Conservation (phyloP, 2,329 filamentous ascomycete species). For the Sporothrix luriei region DNA sequence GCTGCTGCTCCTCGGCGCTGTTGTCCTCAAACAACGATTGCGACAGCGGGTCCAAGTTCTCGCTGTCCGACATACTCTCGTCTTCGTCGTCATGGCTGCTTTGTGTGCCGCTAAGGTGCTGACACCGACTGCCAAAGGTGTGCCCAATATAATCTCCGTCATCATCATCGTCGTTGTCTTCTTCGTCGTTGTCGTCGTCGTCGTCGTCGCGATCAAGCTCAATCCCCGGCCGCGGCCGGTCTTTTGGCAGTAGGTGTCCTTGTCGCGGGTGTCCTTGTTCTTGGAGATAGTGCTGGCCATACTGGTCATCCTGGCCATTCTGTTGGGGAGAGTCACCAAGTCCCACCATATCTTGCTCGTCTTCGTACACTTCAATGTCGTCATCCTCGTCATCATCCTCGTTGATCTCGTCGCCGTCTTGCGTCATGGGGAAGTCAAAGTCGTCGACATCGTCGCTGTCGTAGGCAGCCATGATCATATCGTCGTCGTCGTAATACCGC, state of each 20-base stretch:
- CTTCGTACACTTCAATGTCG: conserved; percentile 42
- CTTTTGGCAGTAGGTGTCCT: conserved; percentile 49
- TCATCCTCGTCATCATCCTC: conserved; percentile 40
- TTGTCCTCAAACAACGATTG: conserved; percentile 32
- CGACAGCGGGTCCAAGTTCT: conserved; percentile 54
- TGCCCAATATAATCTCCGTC: conserved; percentile 5
- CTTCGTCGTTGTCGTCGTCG: conserved; percentile 10
- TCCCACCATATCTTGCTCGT: conserved; percentile 32
- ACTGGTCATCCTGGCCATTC: not conserved
- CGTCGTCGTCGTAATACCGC: conserved; percentile 41
- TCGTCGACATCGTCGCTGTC: conserved; percentile 39
- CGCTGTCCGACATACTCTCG: conserved; percentile 49
- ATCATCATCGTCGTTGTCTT: not conserved
- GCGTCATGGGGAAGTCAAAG: conserved; percentile 41
- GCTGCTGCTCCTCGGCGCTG: conserved; percentile 26
- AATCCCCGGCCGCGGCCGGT: conserved; percentile 61
- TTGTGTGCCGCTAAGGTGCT: not conserved
- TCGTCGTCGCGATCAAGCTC: conserved; percentile 46
- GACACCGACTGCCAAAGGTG: not conserved
- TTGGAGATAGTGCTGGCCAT: not conserved
- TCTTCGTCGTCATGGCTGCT: conserved; percentile 21
- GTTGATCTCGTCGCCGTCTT: conserved; percentile 46
- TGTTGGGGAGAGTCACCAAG: not conserved
- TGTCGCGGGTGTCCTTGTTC: not conserved
- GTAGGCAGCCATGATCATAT: conserved; percentile 30